Evolutionary conservation across 1,284 basidiomycete species (phyloP), one percentile per base, ranked within the genome.

Genomic region (Melampsora larici-populina): DNA sequence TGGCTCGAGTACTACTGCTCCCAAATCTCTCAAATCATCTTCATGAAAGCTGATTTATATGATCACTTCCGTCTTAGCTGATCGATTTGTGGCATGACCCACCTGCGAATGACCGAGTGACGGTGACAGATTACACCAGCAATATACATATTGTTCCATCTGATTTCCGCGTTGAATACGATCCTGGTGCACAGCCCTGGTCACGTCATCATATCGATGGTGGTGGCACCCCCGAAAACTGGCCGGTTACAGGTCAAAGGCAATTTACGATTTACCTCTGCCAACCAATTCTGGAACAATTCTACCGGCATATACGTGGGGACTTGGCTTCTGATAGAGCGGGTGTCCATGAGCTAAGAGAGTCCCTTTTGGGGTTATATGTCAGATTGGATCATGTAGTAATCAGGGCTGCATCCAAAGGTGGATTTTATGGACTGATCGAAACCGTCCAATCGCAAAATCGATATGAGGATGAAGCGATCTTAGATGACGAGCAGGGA

Each of bases 51-150:
- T 60, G 18, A 17, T 58, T 43, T 24, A 17, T 58, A 33, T 55
- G 49, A 24, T 31, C 8, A 18, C 24, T 65, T 8, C 29, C 8
- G 33, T 33, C 21, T 63, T 36, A 74, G 71, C 29, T 74, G 13
- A 24, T 74, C 17, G 71, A 74, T 74, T 11, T 74, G 11, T 74
- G 71, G 71, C 18, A 51, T 2, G 71, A 66, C 4, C 48, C 40
- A 17, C 17, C 2, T 18, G 71, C 58, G 13, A 74, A 51, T 24
- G 71, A 74, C n/a, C 60, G 71, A 21, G 29, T 74, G 49, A 66
- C 71, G 40, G 71, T 74, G n/a, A 74, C 63, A 26, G 71, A 74
- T 48, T 74, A 46, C 33, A 74, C 63, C 0, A 9, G 46, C 8
- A 74, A 74, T 49, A n/a, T 17, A n/a, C 33, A n/a, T 4, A 24